A percentile compares a stretch with the other conserved stretches of the same genome.
These are phyloP conservation scores for Rhamnella rubrinervis DNA, from an alignment of 331 rosid species.

Conservation along the genomic window DNA sequence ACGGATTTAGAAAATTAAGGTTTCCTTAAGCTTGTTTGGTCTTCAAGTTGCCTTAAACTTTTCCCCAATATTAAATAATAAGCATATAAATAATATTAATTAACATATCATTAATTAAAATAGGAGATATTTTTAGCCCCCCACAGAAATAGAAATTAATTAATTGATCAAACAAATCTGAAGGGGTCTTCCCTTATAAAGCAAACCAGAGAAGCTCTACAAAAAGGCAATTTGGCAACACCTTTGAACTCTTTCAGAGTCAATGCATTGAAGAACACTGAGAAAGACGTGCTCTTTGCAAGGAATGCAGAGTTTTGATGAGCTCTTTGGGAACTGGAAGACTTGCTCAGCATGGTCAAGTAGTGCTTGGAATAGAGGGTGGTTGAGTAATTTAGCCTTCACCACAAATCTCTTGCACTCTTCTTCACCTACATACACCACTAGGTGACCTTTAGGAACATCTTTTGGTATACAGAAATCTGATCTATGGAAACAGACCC, in stretches of 20 bases:
- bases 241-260: conserved; percentile 13
- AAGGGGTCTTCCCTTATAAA: too few species aligned
- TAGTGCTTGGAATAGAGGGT: conserved; percentile 53
- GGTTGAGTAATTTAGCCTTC: conserved; percentile 36
- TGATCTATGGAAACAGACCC: conserved; percentile 15
- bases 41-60: too few species aligned
- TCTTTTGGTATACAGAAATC: conserved; percentile 39
- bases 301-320: conserved; percentile 53
- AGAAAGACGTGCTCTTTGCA: conserved; percentile 50
- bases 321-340: conserved; percentile 40
- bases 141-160: too few species aligned
- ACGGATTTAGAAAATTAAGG: too few species aligned
- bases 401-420: conserved; percentile 57
- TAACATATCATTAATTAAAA: too few species aligned
- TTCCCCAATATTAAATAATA: too few species aligned
- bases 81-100: too few species aligned
- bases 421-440: conserved; percentile 62
- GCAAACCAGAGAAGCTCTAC: too few species aligned
- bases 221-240: conserved; percentile 13
- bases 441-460: conserved; percentile 66
- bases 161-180: too few species aligned
- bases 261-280: conserved; percentile 31
- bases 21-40: too few species aligned
- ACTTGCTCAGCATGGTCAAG: conserved; percentile 57
- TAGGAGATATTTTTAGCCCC: too few species aligned